phyloP scores from a whole-genome alignment of 1,139 yeast genomes.

The Yamadazyma conglobata region DNA sequence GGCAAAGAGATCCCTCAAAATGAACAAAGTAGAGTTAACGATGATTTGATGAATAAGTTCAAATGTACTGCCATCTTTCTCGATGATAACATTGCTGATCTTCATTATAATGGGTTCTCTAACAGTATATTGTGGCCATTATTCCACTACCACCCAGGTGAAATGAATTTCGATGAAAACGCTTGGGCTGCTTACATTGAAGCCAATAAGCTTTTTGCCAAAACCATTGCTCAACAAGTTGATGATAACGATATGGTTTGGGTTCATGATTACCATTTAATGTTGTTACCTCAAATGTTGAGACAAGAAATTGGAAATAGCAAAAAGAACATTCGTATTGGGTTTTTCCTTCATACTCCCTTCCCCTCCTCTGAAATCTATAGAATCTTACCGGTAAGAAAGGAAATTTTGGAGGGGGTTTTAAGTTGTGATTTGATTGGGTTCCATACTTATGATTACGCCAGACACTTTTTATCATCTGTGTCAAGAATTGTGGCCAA shows the following conservation, averaged over 20 bases:
- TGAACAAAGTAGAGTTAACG: constrained; percentile 66
- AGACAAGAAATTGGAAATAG: constrained; percentile 54
- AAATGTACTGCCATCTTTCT: constrained; percentile 89
- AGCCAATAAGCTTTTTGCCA: constrained; percentile 83
- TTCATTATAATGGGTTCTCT: constrained; percentile 94
- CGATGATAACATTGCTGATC: constrained; percentile 84
- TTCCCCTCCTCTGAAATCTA: constrained; percentile 97
- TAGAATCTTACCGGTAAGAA: constrained; percentile 90
- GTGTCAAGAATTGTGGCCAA: constrained; percentile 78
- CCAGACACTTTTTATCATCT: constrained; percentile 92
- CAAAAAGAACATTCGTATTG: constrained; percentile 65
- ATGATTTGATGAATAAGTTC: constrained; percentile 71
- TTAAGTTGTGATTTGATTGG: constrained; percentile 93
- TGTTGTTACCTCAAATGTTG: constrained; percentile 91
- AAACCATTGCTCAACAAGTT: constrained; percentile 65
- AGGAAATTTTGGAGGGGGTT: constrained; percentile 88
- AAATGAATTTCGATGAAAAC: constrained; percentile 94
- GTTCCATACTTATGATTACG: constrained; percentile 98
- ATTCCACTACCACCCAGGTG: constrained; percentile 98
- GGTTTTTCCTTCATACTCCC: constrained; percentile 96
- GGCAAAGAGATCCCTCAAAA: constrained; percentile 78
- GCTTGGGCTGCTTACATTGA: constrained; percentile 98
- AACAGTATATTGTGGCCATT: constrained; percentile 94
- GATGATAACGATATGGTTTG: constrained; percentile 87
- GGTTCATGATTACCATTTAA: constrained; percentile 97